phyloP scores from a whole-genome alignment of 1,284 basidiomycete genomes.

The Xanthoconium separans region DNA sequence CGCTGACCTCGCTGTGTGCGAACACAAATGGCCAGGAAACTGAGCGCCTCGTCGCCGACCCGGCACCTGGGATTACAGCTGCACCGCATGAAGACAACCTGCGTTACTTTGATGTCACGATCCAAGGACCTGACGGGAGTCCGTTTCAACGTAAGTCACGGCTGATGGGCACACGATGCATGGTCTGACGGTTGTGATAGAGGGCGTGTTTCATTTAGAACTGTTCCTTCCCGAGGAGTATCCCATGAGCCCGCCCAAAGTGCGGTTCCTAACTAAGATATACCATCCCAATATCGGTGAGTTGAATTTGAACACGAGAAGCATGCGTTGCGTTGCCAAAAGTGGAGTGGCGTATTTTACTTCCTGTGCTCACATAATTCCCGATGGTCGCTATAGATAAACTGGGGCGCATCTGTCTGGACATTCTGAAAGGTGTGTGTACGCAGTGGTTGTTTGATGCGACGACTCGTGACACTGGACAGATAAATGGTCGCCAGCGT shows the following conservation, averaged over 20 bases:
- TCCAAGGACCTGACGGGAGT: slow-evolving; percentile 90
- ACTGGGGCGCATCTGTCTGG: slow-evolving; percentile 95
- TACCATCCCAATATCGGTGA: slow-evolving; percentile 99
- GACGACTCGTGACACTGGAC: neutral
- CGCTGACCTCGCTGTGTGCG: slow-evolving; percentile 17
- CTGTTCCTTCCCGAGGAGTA: slow-evolving; percentile 98
- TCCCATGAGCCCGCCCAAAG: slow-evolving; percentile 98
- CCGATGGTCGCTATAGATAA: slow-evolving; percentile 65
- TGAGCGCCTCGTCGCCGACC: slow-evolving; percentile 92
- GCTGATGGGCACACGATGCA: neutral
- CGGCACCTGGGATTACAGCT: slow-evolving; percentile 94
- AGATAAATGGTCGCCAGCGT: slow-evolving; percentile 99
- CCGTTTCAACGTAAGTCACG: slow-evolving; percentile 84
- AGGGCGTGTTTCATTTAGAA: slow-evolving; percentile 92
- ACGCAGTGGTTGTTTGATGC: neutral
- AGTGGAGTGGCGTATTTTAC: slow-evolving; percentile 11
- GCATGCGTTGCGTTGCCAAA: slow-evolving; percentile 5
- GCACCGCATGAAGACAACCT: slow-evolving; percentile 96
- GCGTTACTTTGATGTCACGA: slow-evolving; percentile 97
- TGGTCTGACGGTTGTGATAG: slow-evolving; percentile 42
- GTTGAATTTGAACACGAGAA: slow-evolving; percentile 19
- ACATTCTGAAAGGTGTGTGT: slow-evolving; percentile 86
- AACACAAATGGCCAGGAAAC: slow-evolving; percentile 71
- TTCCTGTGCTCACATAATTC: slow-evolving; percentile 22
- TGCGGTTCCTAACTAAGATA: slow-evolving; percentile 98